Conservation (phyloP, 2,329 filamentous ascomycete genomes). For the Penicillium sp. region DNA sequence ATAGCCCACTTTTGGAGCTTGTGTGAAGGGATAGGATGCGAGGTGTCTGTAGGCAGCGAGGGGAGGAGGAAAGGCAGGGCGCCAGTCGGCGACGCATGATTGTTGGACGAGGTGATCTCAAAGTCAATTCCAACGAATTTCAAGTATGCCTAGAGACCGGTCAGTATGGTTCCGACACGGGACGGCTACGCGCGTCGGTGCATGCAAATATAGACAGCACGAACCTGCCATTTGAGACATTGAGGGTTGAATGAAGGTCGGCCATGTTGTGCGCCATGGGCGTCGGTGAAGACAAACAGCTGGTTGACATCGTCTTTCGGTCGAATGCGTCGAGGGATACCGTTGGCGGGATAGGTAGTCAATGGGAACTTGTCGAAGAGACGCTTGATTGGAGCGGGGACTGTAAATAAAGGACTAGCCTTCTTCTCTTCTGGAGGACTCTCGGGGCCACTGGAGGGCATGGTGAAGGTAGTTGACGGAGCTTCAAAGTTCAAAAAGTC, state of each 20-base stretch:
- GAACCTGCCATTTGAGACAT: slow-evolving; percentile 94
- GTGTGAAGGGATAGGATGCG: slow-evolving; percentile 57
- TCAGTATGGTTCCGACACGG: slow-evolving; percentile 9
- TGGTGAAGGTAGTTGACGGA: slow-evolving; percentile 12
- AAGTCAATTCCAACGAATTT: slow-evolving; percentile 71
- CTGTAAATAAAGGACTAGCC: slow-evolving; percentile 38
- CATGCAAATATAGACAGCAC: slow-evolving; percentile 3
- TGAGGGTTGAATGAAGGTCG: slow-evolving; percentile 83
- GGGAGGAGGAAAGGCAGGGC: slow-evolving; percentile 84
- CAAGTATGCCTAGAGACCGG: slow-evolving; percentile 67
- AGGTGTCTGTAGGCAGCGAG: slow-evolving; percentile 40
- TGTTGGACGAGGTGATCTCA: slow-evolving; percentile 69
- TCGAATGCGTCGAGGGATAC: slow-evolving; percentile 64
- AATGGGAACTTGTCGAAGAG: slow-evolving; percentile 86
- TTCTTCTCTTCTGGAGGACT: slow-evolving; percentile 6
- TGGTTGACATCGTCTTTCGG: slow-evolving; percentile 50
- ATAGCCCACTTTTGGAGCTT: slow-evolving; percentile 69
- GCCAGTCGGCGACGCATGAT: slow-evolving; percentile 88
- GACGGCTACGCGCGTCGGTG: neutral
- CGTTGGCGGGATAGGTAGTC: slow-evolving; percentile 69
- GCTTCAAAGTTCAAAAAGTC: neutral
- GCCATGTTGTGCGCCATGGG: slow-evolving; percentile 59
- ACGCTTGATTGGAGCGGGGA: slow-evolving; percentile 71
- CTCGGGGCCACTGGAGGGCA: slow-evolving; percentile 27
- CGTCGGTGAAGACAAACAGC: slow-evolving; percentile 74